phyloP scores from a whole-genome alignment of 1,139 yeast genomes.

The Sugiyamaella japonica region DNA sequence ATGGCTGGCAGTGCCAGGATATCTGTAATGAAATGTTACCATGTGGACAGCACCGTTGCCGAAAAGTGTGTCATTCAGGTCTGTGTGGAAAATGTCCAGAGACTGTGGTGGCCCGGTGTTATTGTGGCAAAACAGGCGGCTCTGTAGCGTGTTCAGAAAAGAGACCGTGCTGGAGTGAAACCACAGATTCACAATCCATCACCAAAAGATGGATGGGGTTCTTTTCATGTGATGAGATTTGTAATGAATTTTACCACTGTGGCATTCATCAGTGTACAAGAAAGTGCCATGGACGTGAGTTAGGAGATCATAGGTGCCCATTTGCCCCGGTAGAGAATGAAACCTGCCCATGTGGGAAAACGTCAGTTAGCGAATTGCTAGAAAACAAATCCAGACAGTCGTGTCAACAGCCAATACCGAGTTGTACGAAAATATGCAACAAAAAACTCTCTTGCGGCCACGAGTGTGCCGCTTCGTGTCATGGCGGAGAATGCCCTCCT shows the following conservation, averaged over 20 bases:
- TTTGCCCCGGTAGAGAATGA: conserved; percentile 57
- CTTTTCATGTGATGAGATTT: conserved; percentile 55
- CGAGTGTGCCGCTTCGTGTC: conserved; percentile 67
- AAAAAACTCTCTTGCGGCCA: conserved; percentile 71
- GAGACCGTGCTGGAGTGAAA: conserved; percentile 23
- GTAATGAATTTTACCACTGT: conserved; percentile 62
- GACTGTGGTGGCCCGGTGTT: conserved; percentile 54
- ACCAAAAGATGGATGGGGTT: conserved; percentile 57
- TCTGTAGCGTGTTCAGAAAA: conserved; percentile 30
- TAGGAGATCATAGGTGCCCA: conserved; percentile 54
- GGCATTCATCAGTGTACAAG: conserved; percentile 59
- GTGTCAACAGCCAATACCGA: conserved; percentile 69
- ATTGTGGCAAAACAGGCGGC: conserved; percentile 61
- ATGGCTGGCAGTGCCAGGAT: conserved; percentile 69
- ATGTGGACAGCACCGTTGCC: conserved; percentile 74
- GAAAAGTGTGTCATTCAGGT: conserved; percentile 64
- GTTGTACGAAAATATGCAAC: conserved; percentile 65
- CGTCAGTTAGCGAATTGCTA: conserved; percentile 43
- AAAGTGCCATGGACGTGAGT: conserved; percentile 58
- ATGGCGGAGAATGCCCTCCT: conserved; percentile 69
- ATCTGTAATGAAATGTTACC: conserved; percentile 59
- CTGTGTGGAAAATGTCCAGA: conserved; percentile 73
- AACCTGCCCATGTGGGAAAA: conserved; percentile 78
- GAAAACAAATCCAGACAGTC: conserved; percentile 48
- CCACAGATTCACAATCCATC: no score